Evolutionary conservation across 768 basidiomycete species (phyloP).

Genomic region (Mycena indigotica): DNA sequence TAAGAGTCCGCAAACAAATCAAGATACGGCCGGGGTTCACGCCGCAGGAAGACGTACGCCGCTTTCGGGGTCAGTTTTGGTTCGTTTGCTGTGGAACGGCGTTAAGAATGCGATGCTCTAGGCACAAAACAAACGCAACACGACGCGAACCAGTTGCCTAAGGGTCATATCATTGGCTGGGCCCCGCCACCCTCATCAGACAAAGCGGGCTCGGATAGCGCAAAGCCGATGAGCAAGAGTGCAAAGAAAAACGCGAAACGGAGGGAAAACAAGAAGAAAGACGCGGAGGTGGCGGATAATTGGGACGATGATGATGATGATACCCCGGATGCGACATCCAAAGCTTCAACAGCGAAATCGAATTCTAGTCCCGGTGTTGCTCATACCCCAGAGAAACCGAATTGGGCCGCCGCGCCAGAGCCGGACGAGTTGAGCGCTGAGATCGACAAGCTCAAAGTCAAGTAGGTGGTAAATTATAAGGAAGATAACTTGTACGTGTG

Average conservation of each 20-base stretch:
- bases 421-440: conserved; percentile 45
- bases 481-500: conserved; percentile 31
- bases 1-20: conserved; percentile 81
- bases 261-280: conserved; percentile 67
- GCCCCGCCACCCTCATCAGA: conserved; percentile 62
- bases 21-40: conserved; percentile 93
- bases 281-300: conserved; percentile 64
- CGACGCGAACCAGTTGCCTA: conserved; percentile 64
- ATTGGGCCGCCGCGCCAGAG: conserved; percentile 26
- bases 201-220: conserved; percentile 24
- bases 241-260: conserved; percentile 82
- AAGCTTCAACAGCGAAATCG: too few species aligned
- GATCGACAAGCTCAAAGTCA: conserved; percentile 61
- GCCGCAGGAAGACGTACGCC: conserved; percentile 90
- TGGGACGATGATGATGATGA: conserved; percentile 78
- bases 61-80: conserved; percentile 60
- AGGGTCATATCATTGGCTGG: conserved; percentile 87
- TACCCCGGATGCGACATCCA: background rate
- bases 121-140: conserved; percentile 67
- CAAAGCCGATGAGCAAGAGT: conserved; percentile 71
- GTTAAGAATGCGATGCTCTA: too few species aligned
- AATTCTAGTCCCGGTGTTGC: too few species aligned
- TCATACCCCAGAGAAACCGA: conserved; percentile 18
- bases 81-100: background rate
- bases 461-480: conserved; percentile 34